Conservation (phyloP, 768 basidiomycete genomes). For the Leccinum broughii region DNA sequence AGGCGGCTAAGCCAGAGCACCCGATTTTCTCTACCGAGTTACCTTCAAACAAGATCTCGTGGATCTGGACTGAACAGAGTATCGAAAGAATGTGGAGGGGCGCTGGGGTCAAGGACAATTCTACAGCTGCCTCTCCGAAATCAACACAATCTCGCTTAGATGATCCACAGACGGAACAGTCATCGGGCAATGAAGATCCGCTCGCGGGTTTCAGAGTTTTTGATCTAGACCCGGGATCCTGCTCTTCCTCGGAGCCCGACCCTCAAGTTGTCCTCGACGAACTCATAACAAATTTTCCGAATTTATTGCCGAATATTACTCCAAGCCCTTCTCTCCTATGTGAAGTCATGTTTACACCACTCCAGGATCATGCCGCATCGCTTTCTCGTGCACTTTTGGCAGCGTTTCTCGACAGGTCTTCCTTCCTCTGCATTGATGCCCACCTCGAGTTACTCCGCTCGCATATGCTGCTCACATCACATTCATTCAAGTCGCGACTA, state of each 20-base stretch:
- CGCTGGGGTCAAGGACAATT: neutral
- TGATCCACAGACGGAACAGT: slow-evolving; percentile 1
- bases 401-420: slow-evolving; percentile 62
- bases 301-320: slow-evolving; percentile 55
- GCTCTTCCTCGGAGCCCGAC: slow-evolving; percentile 25
- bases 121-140: neutral
- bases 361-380: slow-evolving; percentile 57
- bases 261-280: slow-evolving; percentile 35
- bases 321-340: slow-evolving; percentile 66
- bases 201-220: slow-evolving; percentile 56
- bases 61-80: slow-evolving; percentile 40
- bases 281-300: slow-evolving; percentile 62
- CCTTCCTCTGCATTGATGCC: slow-evolving; percentile 64
- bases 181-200: slow-evolving; percentile 27
- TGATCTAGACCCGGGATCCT: slow-evolving; percentile 63
- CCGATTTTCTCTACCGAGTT: slow-evolving; percentile 46
- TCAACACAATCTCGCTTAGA: neutral
- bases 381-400: slow-evolving; percentile 68
- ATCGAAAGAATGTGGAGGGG: slow-evolving; percentile 15
- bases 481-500: slow-evolving; percentile 72
- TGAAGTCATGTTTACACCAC: slow-evolving; percentile 59
- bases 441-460: slow-evolving; percentile 72
- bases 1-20: slow-evolving; percentile 65
- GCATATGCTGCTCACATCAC: slow-evolving; percentile 71
- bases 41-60: slow-evolving; percentile 43